These are phyloP conservation scores for Mycosarcoma mackinlayi DNA, from an alignment of 1,284 basidiomycete genomes.

Conservation along the genomic window DNA sequence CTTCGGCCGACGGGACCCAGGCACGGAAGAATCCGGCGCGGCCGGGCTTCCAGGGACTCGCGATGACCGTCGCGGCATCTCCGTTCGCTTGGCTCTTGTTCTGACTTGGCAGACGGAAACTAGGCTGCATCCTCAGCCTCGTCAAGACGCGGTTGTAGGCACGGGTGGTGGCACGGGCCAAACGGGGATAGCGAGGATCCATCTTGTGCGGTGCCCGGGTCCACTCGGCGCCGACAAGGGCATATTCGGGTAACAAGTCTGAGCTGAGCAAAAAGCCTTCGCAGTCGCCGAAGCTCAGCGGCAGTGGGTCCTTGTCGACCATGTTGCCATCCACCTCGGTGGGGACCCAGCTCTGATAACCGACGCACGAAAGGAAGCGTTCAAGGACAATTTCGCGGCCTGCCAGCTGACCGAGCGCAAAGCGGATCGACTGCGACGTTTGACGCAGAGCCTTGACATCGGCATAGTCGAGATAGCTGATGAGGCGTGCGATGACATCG, in stretches of 20 bases:
- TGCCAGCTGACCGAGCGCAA: conserved; percentile 38
- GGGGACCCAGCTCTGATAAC: conserved; percentile 55
- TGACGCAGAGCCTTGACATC: conserved; percentile 63
- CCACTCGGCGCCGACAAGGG: conserved; percentile 52
- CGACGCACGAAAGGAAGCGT: conserved; percentile 59
- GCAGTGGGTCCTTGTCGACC: conserved; percentile 54
- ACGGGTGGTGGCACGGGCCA: conserved; percentile 67
- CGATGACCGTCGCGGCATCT: not conserved
- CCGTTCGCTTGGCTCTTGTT: not conserved
- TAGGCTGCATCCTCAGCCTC: conserved; percentile 64
- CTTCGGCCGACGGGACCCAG: conserved; percentile 67
- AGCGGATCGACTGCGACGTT: conserved; percentile 52
- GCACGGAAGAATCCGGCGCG: conserved; percentile 68
- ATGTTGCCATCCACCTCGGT: conserved; percentile 10
- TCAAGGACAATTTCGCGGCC: conserved; percentile 56
- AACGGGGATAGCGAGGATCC: conserved; percentile 58
- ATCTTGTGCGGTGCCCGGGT: conserved; percentile 54
- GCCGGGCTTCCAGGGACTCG: conserved; percentile 63
- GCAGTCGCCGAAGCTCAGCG: conserved; percentile 57
- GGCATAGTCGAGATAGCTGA: conserved; percentile 56
- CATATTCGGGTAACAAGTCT: conserved; percentile 58
- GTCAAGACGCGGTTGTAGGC: conserved; percentile 68
- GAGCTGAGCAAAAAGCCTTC: conserved; percentile 63
- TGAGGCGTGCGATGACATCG: conserved; percentile 50
- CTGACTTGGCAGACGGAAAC: conserved; percentile 13